Percentiles rank a stretch among this genome's conserved stretches.
Conservation (phyloP, 345 rosid genomes). For the Angophora floribunda region DNA sequence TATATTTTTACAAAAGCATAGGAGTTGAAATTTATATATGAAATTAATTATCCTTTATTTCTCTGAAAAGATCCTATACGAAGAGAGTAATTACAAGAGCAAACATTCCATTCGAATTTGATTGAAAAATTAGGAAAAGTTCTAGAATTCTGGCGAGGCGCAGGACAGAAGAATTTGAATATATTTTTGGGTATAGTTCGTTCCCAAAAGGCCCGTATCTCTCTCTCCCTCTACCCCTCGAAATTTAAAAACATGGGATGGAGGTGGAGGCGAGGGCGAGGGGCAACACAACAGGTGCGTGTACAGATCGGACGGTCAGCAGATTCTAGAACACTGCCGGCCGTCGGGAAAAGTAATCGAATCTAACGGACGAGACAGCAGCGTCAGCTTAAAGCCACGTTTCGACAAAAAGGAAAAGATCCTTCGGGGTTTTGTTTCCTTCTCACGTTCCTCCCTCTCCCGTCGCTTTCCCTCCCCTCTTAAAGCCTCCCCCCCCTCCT, state of each 20-base stretch:
- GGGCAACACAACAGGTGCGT: background rate
- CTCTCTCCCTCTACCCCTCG: background rate
- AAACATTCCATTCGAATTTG: too few species aligned
- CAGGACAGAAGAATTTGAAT: background rate
- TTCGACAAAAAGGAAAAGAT: background rate
- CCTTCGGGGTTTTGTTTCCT: background rate
- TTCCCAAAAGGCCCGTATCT: too few species aligned
- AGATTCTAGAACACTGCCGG: background rate
- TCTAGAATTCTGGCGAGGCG: background rate
- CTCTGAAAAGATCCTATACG: too few species aligned
- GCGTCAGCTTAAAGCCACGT: conserved; percentile 36
- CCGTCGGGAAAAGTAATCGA: background rate
- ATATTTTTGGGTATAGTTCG: too few species aligned
- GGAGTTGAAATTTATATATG: too few species aligned
- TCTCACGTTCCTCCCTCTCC: background rate
- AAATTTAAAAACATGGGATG: background rate
- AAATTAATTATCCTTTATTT: too few species aligned
- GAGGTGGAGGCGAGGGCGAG: background rate
- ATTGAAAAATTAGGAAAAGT: too few species aligned
- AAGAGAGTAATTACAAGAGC: too few species aligned
- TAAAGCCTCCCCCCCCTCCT: background rate
- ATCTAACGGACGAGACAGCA: conserved; percentile 31
- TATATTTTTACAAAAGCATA: too few species aligned
- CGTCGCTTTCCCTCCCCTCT: background rate
- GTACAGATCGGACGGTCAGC: conserved; percentile 25